Evolutionary conservation across 2,329 filamentous ascomycete genomes (phyloP).

Genomic region (Dissoconium aciculare): DNA sequence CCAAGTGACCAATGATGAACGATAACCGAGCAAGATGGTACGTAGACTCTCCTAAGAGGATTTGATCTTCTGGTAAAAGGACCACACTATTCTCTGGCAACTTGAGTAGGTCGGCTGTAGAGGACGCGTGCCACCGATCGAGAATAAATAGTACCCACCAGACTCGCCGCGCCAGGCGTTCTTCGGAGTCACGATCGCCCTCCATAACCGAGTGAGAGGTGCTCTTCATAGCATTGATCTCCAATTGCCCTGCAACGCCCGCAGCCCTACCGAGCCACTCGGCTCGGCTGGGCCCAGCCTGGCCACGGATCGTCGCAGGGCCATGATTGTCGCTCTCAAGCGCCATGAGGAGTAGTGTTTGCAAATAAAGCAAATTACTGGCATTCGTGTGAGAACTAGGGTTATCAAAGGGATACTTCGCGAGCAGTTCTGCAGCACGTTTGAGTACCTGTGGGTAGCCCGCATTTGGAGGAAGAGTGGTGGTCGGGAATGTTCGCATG

Average conservation of each 20-base stretch:
- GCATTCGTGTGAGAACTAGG: slow-evolving; percentile 26
- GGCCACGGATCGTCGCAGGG: slow-evolving; percentile 31
- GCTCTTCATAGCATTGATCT: slow-evolving; percentile 38
- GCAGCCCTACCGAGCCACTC: slow-evolving; percentile 51
- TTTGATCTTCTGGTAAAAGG: slow-evolving; percentile 43
- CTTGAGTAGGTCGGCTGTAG: slow-evolving; percentile 45
- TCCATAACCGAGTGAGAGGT: slow-evolving; percentile 29
- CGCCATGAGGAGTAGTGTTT: slow-evolving; percentile 50
- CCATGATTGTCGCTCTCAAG: slow-evolving; percentile 49
- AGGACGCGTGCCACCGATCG: slow-evolving; percentile 60
- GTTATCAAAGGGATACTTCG: slow-evolving; percentile 32
- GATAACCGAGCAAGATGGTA: slow-evolving; percentile 52
- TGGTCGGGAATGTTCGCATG: slow-evolving; percentile 39
- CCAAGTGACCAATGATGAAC: slow-evolving; percentile 42
- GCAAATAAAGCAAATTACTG: slow-evolving; percentile 43
- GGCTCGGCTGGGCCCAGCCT: slow-evolving; percentile 33
- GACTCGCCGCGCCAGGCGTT: slow-evolving; percentile 46
- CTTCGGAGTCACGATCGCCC: slow-evolving; percentile 44
- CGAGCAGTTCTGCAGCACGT: slow-evolving; percentile 30
- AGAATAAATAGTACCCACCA: slow-evolving; percentile 62
- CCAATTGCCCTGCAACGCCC: slow-evolving; percentile 49
- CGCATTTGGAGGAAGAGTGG: slow-evolving; percentile 23
- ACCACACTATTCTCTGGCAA: slow-evolving; percentile 49
- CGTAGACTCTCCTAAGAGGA: slow-evolving; percentile 46
- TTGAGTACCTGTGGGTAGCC: slow-evolving; percentile 25